Evolutionary conservation across 2,329 filamentous ascomycete genomes (phyloP).

Genomic region (Diaporthe citri): DNA sequence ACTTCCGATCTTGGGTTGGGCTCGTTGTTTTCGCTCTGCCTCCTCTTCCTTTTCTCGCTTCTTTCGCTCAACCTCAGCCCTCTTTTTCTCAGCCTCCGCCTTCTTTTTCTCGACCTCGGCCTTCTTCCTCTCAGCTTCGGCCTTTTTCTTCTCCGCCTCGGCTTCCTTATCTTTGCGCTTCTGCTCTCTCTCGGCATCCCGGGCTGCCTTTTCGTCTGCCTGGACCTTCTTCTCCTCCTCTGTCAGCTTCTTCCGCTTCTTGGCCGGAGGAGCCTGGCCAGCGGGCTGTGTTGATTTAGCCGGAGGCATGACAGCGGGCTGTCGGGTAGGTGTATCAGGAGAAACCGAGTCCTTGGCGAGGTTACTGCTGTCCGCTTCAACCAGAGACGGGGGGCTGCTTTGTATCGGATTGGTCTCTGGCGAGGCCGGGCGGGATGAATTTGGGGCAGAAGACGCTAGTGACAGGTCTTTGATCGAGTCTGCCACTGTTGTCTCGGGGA

Average conservation of each 20-base stretch:
- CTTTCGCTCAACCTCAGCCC: constrained; percentile 55
- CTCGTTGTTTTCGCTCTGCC: constrained; percentile 63
- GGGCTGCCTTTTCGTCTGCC: constrained; percentile 52
- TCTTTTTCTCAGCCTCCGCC: constrained; percentile 48
- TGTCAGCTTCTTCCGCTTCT: constrained; percentile 61
- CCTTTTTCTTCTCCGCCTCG: constrained; percentile 45
- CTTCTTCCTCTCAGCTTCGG: constrained; percentile 52
- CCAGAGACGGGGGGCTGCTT: constrained; percentile 52
- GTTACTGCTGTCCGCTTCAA: constrained; percentile 58
- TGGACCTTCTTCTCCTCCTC: constrained; percentile 53
- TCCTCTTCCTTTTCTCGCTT: constrained; percentile 58
- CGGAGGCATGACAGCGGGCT: constrained; percentile 37
- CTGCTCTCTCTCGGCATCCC: constrained; percentile 51
- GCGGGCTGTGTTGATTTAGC: constrained; percentile 40
- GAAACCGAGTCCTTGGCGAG: constrained; percentile 49
- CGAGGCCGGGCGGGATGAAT: constrained; percentile 42
- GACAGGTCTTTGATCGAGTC: constrained; percentile 12
- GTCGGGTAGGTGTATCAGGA: constrained; percentile 46
- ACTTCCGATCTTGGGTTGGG: constrained; percentile 59
- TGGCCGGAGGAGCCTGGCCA: constrained; percentile 50
- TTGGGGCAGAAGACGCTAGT: constrained; percentile 22
- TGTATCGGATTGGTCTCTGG: constrained; percentile 46
- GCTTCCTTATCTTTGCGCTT: constrained; percentile 47
- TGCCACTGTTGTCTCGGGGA: background rate
- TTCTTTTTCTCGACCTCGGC: constrained; percentile 52